Conservation (phyloP, 2,329 filamentous ascomycete species). For the Phialophora verrucosa region DNA sequence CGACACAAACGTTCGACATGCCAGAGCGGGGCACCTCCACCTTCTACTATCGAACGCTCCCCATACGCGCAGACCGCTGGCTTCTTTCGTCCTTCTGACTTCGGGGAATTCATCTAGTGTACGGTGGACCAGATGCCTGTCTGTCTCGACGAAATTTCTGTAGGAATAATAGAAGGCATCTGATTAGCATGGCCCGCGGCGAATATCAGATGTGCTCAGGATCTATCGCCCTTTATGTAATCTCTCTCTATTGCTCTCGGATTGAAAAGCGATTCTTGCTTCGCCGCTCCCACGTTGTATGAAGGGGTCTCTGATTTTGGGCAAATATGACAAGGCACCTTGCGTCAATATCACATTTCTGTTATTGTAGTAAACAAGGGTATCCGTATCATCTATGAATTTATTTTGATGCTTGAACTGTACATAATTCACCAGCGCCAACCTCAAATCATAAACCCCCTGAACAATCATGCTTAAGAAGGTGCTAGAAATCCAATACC, state of each 20-base stretch:
- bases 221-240: background rate
- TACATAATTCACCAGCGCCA: background rate
- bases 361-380: background rate
- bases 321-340: background rate
- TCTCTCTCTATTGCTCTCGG: background rate
- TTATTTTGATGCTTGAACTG: background rate
- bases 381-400: background rate
- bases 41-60: background rate
- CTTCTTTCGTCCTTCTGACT: no score
- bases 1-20: no score
- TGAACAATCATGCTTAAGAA: background rate
- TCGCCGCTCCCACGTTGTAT: background rate
- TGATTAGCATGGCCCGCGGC: background rate
- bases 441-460: no score
- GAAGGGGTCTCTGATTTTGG: background rate
- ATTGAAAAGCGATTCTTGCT: background rate
- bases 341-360: background rate
- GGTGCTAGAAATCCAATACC: background rate
- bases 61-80: no score
- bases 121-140: background rate
- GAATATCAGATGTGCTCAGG: background rate
- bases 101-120: background rate
- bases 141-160: no score
- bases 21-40: background rate
- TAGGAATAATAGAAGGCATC: no score